These are phyloP conservation scores for Candida oleophila DNA, from an alignment of 805 yeast genomes.

Conservation along the genomic window DNA sequence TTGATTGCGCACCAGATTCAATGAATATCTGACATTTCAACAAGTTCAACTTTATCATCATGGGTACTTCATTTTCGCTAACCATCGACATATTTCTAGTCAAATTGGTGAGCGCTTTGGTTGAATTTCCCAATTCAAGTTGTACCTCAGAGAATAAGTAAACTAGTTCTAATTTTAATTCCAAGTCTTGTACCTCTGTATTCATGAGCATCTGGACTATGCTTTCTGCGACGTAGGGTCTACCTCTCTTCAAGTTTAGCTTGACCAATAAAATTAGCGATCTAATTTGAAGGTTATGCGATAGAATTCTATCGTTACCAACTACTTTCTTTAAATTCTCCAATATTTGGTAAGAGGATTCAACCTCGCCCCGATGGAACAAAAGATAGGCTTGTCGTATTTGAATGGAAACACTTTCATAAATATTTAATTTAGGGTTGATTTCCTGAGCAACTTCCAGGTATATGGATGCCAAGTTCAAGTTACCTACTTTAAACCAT, in stretches of 20 bases:
- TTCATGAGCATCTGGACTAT: constrained; percentile 28
- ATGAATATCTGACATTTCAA: constrained; percentile 47
- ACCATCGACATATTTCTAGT: constrained; percentile 18
- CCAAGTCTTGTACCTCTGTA: constrained; percentile 31
- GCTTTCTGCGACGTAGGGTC: constrained; percentile 31
- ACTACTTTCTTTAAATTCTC: constrained; percentile 25
- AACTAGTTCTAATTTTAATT: constrained; percentile 26
- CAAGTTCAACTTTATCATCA: constrained; percentile 47
- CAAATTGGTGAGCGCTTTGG: constrained; percentile 25
- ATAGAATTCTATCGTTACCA: constrained; percentile 35
- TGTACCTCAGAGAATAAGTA: constrained; percentile 28
- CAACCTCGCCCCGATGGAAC: constrained; percentile 41
- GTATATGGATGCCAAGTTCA: constrained; percentile 46
- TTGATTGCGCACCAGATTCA: constrained; percentile 42
- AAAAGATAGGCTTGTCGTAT: constrained; percentile 39
- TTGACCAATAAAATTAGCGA: constrained; percentile 38
- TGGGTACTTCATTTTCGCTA: constrained; percentile 25
- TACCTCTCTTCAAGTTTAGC: constrained; percentile 37
- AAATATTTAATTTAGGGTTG: constrained; percentile 28
- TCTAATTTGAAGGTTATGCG: constrained; percentile 41
- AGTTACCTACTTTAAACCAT: constrained; percentile 55
- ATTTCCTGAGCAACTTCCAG: constrained; percentile 46
- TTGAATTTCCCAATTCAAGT: constrained; percentile 30
- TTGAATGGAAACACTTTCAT: constrained; percentile 38
- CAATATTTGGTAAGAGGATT: constrained; percentile 35